Base-by-base conservation (phyloP, 129 eudicot genomes). In the Deinandra increscens region DNA sequence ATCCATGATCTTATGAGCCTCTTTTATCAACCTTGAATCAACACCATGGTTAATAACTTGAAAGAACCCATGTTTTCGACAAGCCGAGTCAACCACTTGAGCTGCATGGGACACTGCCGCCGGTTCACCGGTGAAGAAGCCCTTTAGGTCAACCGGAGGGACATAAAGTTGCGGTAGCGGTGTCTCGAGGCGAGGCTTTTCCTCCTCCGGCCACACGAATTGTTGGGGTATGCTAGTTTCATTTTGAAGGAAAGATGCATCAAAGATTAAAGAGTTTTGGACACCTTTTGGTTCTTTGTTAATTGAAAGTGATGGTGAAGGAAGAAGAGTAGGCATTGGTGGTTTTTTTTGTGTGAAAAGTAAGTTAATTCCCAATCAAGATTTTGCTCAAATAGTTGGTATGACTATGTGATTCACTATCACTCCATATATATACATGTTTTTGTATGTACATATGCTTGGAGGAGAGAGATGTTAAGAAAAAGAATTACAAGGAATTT, bases 161-260 rank as follows among this genome's bases (percentile, higher is more conserved):
- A 87, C 86, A 7, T 60, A 71, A 11, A 91, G 86, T 23, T 54
- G 79, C 4, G 78, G 73, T 1, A 83, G 86, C 13, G 83, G 86
- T 44, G 73, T 51, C 36, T 83, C 68, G 0, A 22, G 73, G 79
- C 79, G 69, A 2, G 97, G 95, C 68, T 74, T 83, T 45, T 91
- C 97, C 3, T 85, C 44, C 11, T 87, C 86, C 4, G 97, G 97
- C 97, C 97, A 91, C 49, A 87, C 77, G 87, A 87, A 91, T 63
- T 87, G 84, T 19, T 75, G 72, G 5, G 97, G 97, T 60, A 90
- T 87, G 73, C 65, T 70, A 54, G 78, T 13, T 26, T 75, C 80
- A 70, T 81, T 71, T 58, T 87, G 82, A 51, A 83, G 79, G 60
- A 71, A 7, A 3, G 87, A 67, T 67, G 97, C 78, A 70, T 90